Base-by-base conservation (phyloP, 352 stramenopile genomes). In the Globisporangium recalcitrans region DNA sequence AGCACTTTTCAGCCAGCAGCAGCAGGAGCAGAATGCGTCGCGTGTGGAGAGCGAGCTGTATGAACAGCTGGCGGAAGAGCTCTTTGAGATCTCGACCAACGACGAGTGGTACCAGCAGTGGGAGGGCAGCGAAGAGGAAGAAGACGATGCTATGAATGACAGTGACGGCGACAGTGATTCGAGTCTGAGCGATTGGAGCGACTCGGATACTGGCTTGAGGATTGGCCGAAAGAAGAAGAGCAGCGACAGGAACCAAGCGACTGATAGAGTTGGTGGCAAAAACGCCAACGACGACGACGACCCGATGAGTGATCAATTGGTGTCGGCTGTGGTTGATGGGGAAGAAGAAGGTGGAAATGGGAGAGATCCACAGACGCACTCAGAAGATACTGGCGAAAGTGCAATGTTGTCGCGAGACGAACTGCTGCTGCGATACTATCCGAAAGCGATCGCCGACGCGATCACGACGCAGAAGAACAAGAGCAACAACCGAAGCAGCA, bases 101-200 rank as follows among this genome's bases (percentile, higher is more conserved):
- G 82, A 89, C 63, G 78, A 88, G 47, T 90, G 81, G 81, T 88
- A 74, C 52, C 71, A 88, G 34, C 72, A 78, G 8, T 82, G 79
- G 78, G 64, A 73, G 7, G 78, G 71, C 26, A 77, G 73, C n/a
- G 80, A 87, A 3, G 73, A 60, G 9, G 47, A 67, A 8, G 22
- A 46, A 4, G 24, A 21, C 2, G 46, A 62, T n/a, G 38, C n/a
- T n/a, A 31, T 31, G 27, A 31, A 21, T 3, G 55, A 7, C 22
- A 46, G n/a, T 47, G 19, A 21, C 22, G 24, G 52, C 9, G 40
- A 46, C 3, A 53, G 63, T 26, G 58, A 62, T 14, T 63, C 31
- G 36, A 60, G 44, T 4, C 9, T 29, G 38, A 46, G 8, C 16
- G 21, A 58, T 16, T 29, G 14, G 14, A 29, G n/a, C 2, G 31